phyloP scores from a whole-genome alignment of 352 stramenopile species.

The Aphanomyces astaci region DNA sequence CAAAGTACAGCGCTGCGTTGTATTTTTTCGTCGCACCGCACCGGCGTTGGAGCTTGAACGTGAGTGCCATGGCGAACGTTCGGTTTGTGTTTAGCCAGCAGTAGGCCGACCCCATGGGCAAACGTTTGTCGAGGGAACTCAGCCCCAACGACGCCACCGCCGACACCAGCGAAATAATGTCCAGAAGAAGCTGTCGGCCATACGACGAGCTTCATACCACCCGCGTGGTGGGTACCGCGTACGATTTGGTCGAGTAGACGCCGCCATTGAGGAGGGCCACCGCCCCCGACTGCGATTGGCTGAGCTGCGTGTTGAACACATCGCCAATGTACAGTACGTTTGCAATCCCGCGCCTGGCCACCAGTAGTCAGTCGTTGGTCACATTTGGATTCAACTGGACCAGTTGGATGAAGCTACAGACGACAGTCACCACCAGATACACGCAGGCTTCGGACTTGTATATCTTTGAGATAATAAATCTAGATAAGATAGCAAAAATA shows the following conservation, averaged over 20 bases:
- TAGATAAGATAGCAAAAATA: too few relatives aligned
- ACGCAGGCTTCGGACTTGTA: too few relatives aligned
- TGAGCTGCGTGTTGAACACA: too few relatives aligned
- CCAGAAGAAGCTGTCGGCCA: not conserved
- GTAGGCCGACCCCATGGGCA: not conserved
- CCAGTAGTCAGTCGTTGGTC: too few relatives aligned
- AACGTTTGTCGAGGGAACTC: not conserved
- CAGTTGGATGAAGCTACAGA: too few relatives aligned
- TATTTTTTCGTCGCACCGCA: not conserved
- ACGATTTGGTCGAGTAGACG: not conserved
- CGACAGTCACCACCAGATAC: too few relatives aligned
- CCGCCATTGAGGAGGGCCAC: not conserved
- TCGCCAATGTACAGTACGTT: too few relatives aligned
- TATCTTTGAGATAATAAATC: too few relatives aligned
- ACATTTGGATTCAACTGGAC: too few relatives aligned
- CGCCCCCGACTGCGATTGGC: too few relatives aligned
- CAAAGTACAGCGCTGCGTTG: not conserved
- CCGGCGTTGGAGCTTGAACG: not conserved
- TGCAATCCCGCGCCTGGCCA: too few relatives aligned
- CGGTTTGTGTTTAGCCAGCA: not conserved
- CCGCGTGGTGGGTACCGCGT: not conserved
- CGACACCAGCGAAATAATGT: not conserved
- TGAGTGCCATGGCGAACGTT: not conserved
- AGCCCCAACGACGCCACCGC: not conserved
- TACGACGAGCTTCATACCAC: not conserved